Base-by-base conservation (phyloP, 192 early-diverging fungal species). In the Linnemannia hyalina region DNA sequence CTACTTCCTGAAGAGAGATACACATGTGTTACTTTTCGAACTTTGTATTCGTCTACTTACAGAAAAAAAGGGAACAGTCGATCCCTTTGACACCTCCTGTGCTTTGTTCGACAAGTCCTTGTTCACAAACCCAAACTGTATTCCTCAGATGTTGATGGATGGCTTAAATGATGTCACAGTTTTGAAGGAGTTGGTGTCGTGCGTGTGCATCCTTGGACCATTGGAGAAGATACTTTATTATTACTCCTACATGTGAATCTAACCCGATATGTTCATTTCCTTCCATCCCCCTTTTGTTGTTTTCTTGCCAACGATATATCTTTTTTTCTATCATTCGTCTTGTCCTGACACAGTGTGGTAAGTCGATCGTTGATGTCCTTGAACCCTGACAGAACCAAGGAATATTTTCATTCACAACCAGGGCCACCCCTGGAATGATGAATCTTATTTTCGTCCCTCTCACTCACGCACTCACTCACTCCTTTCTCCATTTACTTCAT, bases 261-360 rank as follows among this genome's bases (percentile, higher is more conserved):
- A 65, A 65, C 60, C 60, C 29, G 60, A 35, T 32, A 32, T 65
- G 60, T 65, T 29, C 6, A 63, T 63, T 29, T 29, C 40, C 42
- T 42, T 29, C 72, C 26, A 32, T 49, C 26, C 46, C 5, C 46
- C 44, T 6, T 15, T 49, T n/a, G 10, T 46, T 46, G 11, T 32
- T 68, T 29, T 29, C 49, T 16, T 22, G 18, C 49, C 20, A 4
- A 18, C 20, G 16, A 52, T 52, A 18, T n/a, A 38, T 7, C 54
- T 18, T 75, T n/a, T 40, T 40, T 57, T 35, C 35, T 60, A 3
- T 54, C 32, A 35, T 18, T 23, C 35, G 63, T 60, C 15, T 60
- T 41, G 38, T 40, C 38, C n/a, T 65, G n/a, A 9, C 38, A 22
- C 36, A 78, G 76, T 78, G 69, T 72, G 77, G 70, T 78, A 54